Evolutionary conservation across 495 filamentous ascomycete genomes (phyloP), one percentile per base, ranked within the genome.

Genomic region (Talaromyces adpressus): DNA sequence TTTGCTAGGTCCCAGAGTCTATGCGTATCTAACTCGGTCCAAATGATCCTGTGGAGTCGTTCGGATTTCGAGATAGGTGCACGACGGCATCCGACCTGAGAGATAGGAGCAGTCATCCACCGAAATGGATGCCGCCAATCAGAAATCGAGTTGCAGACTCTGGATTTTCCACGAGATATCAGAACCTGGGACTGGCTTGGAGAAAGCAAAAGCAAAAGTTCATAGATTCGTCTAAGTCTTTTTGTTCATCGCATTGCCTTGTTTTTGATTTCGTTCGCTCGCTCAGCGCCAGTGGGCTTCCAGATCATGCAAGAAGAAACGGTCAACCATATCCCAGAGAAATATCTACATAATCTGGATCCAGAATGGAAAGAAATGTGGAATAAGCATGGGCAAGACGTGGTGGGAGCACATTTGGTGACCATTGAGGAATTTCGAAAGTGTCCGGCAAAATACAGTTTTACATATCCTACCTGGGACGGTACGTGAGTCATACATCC

Each of bases 401-500:
- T 69, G 14, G 32, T 68, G 34, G 60, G 66, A 54, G 62, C 67
- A 4, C 68, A 73, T 53, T 53, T 69, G 49, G 63, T 71, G 27
- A 56, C 67, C 9, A 69, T 79, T 57, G 68, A 77, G 29, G 68
- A 75, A 32, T 66, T 73, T 18, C 75, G 77, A 18, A 67, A 68
- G 25, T 54, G 71, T 39, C 76, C 77, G 1, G 71, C 71, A 16
- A 72, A 65, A 20, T 77, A 72, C 32, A 73, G 69, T 11, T 66
- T 73, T 5, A 69, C 75, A 1, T 73, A 70, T 39, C 72, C 77
- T 39, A 67, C 49, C 51, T 78, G 41, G 73, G 70, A 52, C 57
- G 72, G 34, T 73, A 73, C 4, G 71, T 64, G 47, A 49, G 45
- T 18, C 45, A 49, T 49, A 49, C 9, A 18, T 18, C 16, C 4